Base-by-base conservation (phyloP, 164 flowering plant species). In the Sedum album region DNA sequence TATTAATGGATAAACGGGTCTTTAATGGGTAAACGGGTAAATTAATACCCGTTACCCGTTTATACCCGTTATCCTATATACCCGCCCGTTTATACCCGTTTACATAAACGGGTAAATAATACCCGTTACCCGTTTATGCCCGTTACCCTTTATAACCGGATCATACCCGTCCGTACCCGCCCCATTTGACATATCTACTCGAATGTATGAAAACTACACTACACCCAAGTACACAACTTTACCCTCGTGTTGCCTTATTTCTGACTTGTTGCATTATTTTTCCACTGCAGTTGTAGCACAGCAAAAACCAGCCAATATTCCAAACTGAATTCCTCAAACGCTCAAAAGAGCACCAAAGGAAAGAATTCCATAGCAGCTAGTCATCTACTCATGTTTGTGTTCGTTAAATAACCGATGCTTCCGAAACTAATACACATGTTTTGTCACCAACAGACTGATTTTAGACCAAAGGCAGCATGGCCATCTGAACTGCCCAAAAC, bases 321-420 rank as follows among this genome's bases (percentile, higher is more conserved):
- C 72, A 66, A 42, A 69, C 65, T 17, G 72, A 69, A 57, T 73
- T 73, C 69, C 57, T 73, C 6, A 49, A 69, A 31, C 72, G 75
- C 17, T 65, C 75, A 23, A 65, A 65, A 33, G 75, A 73, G 57
- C 71, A 69, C 64, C 72, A 73, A 68, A 41, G 75, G 75, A 69
- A 55, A 38, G 7, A n/a, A 35, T 4, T 10, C 20, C 5, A 9
- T 20, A 26, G 11, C 20, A 1, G 10, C 28, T 60, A 6, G 5
- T 1, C 33, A n/a, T n/a, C n/a, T n/a, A n/a, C n/a, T n/a, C n/a
- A n/a, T n/a, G n/a, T n/a, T n/a, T n/a, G n/a, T n/a, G n/a, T n/a
- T n/a, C n/a, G n/a, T n/a, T n/a, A n/a, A n/a, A 10, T 60, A 23
- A 31, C 36, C 28, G 33, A 4, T 31, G 4, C 15, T 15, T 8